Percentiles rank a stretch among this genome's conserved stretches.
These are phyloP conservation scores for Purpureocillium lavendulum DNA, from an alignment of 2,329 filamentous ascomycete genomes.

Conservation along the genomic window DNA sequence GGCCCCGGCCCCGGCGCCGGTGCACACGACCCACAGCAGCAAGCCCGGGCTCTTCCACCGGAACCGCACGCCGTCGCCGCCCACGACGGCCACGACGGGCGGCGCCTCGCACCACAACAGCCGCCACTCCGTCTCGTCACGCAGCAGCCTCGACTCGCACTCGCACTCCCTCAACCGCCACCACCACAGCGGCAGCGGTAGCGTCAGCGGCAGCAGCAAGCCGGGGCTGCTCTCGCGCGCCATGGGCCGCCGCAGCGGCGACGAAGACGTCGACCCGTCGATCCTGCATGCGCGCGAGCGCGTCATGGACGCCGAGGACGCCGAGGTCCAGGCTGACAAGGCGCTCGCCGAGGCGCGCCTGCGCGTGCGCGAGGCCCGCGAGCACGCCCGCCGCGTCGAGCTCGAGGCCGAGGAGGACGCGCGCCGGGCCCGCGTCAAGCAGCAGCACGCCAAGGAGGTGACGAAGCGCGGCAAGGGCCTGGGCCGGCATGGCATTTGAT, in stretches of 20 bases:
- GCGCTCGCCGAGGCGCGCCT: slow-evolving; percentile 49
- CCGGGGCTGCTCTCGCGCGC: too few species aligned
- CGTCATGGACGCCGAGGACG: slow-evolving; percentile 52
- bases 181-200: slow-evolving; percentile 7
- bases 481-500: background rate
- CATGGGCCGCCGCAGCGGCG: slow-evolving; percentile 32
- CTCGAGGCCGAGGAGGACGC: slow-evolving; percentile 60
- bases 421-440: slow-evolving; percentile 58
- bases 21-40: slow-evolving; percentile 2
- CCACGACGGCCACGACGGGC: background rate
- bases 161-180: slow-evolving; percentile 5
- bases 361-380: slow-evolving; percentile 53
- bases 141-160: slow-evolving; percentile 4
- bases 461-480: slow-evolving; percentile 63
- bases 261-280: slow-evolving; percentile 48
- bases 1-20: slow-evolving; percentile 9
- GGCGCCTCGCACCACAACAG: slow-evolving; percentile 2
- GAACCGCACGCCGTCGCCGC: background rate
- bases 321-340: slow-evolving; percentile 57
- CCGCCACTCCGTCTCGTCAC: slow-evolving; percentile 9
- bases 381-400: slow-evolving; percentile 55
- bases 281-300: slow-evolving; percentile 54
- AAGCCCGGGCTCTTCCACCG: slow-evolving; percentile 7
- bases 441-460: slow-evolving; percentile 54
- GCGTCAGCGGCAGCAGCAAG: too few species aligned